A percentile compares a stretch with the other conserved stretches of the same genome.
phyloP scores from a whole-genome alignment of 805 yeast species.

The Zygoascus flipseniorum region DNA sequence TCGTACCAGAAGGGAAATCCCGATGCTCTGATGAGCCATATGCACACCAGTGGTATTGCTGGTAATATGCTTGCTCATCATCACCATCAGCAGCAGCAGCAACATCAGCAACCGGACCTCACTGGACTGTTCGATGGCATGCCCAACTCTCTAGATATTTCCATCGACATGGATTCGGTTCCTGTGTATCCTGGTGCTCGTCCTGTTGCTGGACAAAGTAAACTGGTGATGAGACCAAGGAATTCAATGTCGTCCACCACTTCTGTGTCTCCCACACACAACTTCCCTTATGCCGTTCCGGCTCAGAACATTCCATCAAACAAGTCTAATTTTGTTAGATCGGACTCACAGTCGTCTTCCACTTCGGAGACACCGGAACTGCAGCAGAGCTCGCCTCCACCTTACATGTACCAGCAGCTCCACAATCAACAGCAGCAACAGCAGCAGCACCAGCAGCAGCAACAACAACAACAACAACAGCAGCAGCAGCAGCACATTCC shows the following conservation, averaged over 20 bases:
- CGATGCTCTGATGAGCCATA: background rate
- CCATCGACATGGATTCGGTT: background rate
- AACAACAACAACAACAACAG: background rate
- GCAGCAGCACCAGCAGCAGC: background rate
- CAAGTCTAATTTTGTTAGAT: background rate
- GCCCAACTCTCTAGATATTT: background rate
- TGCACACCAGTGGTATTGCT: background rate
- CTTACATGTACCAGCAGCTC: background rate
- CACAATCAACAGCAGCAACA: background rate
- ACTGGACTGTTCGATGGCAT: background rate
- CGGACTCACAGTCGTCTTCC: constrained; percentile 7
- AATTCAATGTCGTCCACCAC: background rate
- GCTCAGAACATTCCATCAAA: background rate
- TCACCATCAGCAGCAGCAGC: background rate
- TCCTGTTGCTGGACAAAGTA: background rate
- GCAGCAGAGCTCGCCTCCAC: background rate
- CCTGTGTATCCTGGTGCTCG: background rate
- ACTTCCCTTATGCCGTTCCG: background rate
- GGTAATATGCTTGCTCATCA: background rate
- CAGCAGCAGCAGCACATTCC: background rate
- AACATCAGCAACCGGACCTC: background rate
- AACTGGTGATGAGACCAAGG: background rate
- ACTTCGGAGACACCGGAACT: background rate
- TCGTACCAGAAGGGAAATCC: background rate
- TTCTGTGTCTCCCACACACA: background rate